Evolutionary conservation across 2,329 filamentous ascomycete species (phyloP), one percentile per base, ranked within the genome.

Genomic region (Dactylonectria estremocensis): DNA sequence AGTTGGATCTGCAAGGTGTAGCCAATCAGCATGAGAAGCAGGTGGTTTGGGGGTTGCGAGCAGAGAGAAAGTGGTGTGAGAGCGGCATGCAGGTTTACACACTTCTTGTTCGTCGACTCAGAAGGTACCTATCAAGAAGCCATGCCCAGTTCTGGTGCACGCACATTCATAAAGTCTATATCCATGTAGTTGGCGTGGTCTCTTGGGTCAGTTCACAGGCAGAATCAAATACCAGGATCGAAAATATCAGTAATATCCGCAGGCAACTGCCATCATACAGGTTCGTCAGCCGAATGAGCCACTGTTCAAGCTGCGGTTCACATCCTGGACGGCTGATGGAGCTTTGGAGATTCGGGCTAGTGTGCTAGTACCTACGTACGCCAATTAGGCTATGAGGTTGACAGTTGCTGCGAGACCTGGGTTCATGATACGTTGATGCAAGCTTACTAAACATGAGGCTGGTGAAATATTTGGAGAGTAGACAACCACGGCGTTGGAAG

Each of bases 1-100:
- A 53, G 31, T 33, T 20, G 6, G 50, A 35, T 35, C 50, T 53
- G 50, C n/a, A 53, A n/a, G 50, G 50, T 53, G 50, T 18, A 14
- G 10, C 50, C 50, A 53, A 53, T 53, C 31, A 22, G 31, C n/a
- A 35, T 14, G 14, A 14, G 24, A 14, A 31, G 48, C 7, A 7
- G 24, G 28, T 52, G 24, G 46, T 31, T 53, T 35, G 16, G n/a
- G 35, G 50, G 50, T 37, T 53, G 50, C 49, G 24, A 35, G 28
- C 49, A 53, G 28, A 20, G 3, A 6, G 50, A 35, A 7, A 31
- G 50, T 53, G 28, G 50, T 35, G 50, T 53, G n/a, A 14, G 31
- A 14, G 31, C 33, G 31, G 50, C 49, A 20, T 53, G 50, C 46
- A 24, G 20, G 46, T 50, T 28, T 28, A 28, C 24, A 4, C 7